Conservation (phyloP, 345 rosid genomes). For the Camelina hispida region DNA sequence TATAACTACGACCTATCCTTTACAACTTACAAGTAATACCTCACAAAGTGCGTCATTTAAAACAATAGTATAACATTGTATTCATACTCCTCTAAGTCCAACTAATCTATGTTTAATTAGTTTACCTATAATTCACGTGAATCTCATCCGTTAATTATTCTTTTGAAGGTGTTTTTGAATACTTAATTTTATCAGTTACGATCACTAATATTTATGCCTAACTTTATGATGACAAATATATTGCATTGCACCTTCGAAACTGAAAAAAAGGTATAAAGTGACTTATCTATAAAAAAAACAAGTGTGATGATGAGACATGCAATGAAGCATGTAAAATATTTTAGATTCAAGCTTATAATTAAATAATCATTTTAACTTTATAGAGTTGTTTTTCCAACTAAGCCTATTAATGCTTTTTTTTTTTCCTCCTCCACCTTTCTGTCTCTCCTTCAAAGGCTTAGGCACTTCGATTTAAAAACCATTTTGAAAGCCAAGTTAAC, state of each 20-base stretch:
- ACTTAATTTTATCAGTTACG: slow-evolving; percentile 4
- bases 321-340: slow-evolving; percentile 31
- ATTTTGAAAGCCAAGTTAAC: slow-evolving; percentile 34
- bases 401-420: slow-evolving; percentile 35
- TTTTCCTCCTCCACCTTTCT: slow-evolving; percentile 33
- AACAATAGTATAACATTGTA: not conserved
- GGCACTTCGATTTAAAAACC: slow-evolving; percentile 12
- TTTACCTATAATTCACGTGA: not conserved
- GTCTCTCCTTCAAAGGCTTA: slow-evolving; percentile 43
- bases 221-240: slow-evolving; percentile 37
- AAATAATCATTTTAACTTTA: slow-evolving; percentile 14
- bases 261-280: slow-evolving; percentile 35
- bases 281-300: slow-evolving; percentile 6
- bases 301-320: slow-evolving; percentile 41
- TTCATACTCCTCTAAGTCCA: not conserved
- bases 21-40: not conserved
- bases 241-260: slow-evolving; percentile 14
- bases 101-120: slow-evolving; percentile 13
- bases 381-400: slow-evolving; percentile 44
- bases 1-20: not conserved
- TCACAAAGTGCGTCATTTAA: not conserved
- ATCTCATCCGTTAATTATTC: not conserved
- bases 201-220: slow-evolving; percentile 30
- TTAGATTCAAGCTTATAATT: slow-evolving; percentile 26
- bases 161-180: not conserved